A percentile compares a stretch with the other conserved stretches of the same genome.
phyloP scores from a whole-genome alignment of 139 green algal genomes.

The Haematococcus lacustris region DNA sequence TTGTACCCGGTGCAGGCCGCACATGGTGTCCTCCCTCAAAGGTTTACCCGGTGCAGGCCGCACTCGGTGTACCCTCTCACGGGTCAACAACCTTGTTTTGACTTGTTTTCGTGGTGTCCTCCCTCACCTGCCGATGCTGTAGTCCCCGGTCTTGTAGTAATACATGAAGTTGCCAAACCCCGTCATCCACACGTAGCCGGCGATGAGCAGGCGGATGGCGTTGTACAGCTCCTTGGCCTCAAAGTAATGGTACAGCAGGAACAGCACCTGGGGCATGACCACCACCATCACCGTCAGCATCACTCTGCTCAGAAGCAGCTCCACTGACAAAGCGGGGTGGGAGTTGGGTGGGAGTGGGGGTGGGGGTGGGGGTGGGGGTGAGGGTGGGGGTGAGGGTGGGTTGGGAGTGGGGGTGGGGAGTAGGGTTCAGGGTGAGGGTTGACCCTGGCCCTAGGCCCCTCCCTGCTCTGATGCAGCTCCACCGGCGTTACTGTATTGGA shows the following conservation, averaged over 20 bases:
- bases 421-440: too few relatives aligned
- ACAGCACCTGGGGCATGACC: conserved; percentile 63
- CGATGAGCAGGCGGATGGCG: conserved; percentile 95
- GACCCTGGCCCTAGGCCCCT: neutral
- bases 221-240: conserved; percentile 90
- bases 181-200: conserved; percentile 97
- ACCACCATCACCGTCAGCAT: neutral
- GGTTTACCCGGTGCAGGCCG: neutral
- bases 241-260: conserved; percentile 97
- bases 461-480: too few relatives aligned
- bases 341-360: too few relatives aligned
- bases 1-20: neutral
- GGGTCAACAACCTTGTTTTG: neutral
- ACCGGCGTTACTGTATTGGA: too few relatives aligned
- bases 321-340: neutral
- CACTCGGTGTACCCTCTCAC: neutral
- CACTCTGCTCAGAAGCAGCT: neutral
- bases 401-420: too few relatives aligned
- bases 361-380: too few relatives aligned
- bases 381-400: too few relatives aligned
- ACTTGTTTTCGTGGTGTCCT: neutral
- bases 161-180: conserved; percentile 95
- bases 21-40: neutral
- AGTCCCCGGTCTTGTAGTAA: conserved; percentile 76
- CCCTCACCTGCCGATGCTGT: conserved; percentile 43